phyloP scores from a whole-genome alignment of 345 rosid species.

The Arabidopsis suecica region DNA sequence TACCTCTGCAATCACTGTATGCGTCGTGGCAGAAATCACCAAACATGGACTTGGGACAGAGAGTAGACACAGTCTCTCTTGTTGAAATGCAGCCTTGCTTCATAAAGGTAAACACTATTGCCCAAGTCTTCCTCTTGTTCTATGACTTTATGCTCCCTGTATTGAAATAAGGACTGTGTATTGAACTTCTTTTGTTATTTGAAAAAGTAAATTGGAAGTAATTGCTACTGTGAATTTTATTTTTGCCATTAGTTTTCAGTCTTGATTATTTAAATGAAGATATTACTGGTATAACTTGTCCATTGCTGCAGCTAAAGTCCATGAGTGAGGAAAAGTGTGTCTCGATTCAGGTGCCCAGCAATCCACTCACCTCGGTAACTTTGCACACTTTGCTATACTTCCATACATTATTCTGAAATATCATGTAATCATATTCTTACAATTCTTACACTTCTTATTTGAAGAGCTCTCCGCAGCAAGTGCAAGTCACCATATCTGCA shows the following conservation, averaged over 20 bases:
- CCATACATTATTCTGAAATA: slow-evolving; percentile 18
- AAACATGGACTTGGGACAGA: slow-evolving; percentile 81
- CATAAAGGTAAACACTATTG: slow-evolving; percentile 66
- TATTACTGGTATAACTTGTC: slow-evolving; percentile 26
- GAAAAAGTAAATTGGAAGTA: slow-evolving; percentile 22
- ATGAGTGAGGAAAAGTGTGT: slow-evolving; percentile 69
- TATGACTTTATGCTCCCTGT: slow-evolving; percentile 5
- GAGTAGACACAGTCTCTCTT: slow-evolving; percentile 65
- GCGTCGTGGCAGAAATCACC: slow-evolving; percentile 81
- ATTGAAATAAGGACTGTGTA: slow-evolving; percentile 21
- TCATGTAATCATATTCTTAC: slow-evolving; percentile 26
- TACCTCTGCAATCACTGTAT: slow-evolving; percentile 75
- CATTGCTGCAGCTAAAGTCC: slow-evolving; percentile 64
- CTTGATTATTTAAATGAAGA: background rate
- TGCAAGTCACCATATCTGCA: slow-evolving; percentile 75
- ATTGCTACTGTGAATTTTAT: background rate
- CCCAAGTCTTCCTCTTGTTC: slow-evolving; percentile 9
- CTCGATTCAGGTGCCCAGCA: slow-evolving; percentile 69
- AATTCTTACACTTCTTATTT: slow-evolving; percentile 31
- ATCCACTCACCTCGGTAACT: slow-evolving; percentile 63
- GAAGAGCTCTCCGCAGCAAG: slow-evolving; percentile 67
- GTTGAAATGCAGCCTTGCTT: slow-evolving; percentile 80
- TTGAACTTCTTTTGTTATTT: slow-evolving; percentile 23
- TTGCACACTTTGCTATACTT: slow-evolving; percentile 42
- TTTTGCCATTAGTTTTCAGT: slow-evolving; percentile 9